Base-by-base conservation (phyloP, 2,329 filamentous ascomycete genomes). In the Aspergillus udagawae region DNA sequence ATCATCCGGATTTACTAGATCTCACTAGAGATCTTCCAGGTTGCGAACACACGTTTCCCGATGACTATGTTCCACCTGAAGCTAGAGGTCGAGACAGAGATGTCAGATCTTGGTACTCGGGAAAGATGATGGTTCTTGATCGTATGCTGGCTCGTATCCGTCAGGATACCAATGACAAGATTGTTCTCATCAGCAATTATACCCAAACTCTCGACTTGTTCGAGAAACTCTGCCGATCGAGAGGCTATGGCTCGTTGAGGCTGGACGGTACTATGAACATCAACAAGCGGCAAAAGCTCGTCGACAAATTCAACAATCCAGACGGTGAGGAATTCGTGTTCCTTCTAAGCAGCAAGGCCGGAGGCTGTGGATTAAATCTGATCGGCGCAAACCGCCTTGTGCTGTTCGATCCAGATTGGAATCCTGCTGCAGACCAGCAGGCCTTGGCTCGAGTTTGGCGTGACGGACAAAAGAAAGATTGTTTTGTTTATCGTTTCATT, bases 401-500 rank as follows among this genome's bases (percentile, higher is more conserved):
- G 1, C 85, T 99, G 44, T 99, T 99, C 72, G 94, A 99, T 65
- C 94, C 94, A 0, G 90, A 94, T 74, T 99, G 94, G 94, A 99
- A 99, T 68, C 94, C 94, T 0, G 94, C 94, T 3, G 92, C 94
- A 0, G 94, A 99, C 70, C 94, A 99, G 74, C 94, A 99, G 77
- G 94, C 94, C 3, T 83, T 99, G 29, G 94, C 94, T 38, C 90
- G 94, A 79, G 94, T 99, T 21, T 99, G 94, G 94, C 90, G 94
- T 81, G 94, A 99, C 67, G 94, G 94, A 0, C 94, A 99, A 75
- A 97, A 95, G 82, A 99, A 99, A 72, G 94, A 99, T 70, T 99
- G 94, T 70, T 99, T 99, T 67, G 94, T 99, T 17, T 99, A 99
- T 74, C 90, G 94, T n/a, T 99, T 99, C 77, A 99, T 99, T 67